Base-by-base conservation (phyloP, 1,284 basidiomycete species). In the Pseudozyma tsukubaensis region DNA sequence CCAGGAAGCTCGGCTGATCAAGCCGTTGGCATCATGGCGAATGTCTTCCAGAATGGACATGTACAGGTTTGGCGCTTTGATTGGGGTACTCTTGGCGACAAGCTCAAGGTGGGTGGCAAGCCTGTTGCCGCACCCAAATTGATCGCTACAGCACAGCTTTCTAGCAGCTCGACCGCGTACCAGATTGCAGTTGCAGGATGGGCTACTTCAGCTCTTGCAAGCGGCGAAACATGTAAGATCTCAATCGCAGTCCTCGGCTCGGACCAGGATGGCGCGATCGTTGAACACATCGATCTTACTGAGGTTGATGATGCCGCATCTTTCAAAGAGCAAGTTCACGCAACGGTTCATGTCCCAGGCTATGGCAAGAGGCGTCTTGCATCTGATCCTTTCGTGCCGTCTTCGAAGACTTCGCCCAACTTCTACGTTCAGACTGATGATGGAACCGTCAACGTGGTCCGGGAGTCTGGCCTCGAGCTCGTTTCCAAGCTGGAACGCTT, bases 51-150 rank as follows among this genome's bases (percentile, higher is more conserved):
- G 2, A 81, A 85, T 32, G 86, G 85, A 0, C 37, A 49, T 6
- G 83, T 92, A 4, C 89, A 92, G 59, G 72, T 94, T 2, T 94
- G 91, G 89, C 86, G 58, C 18, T 58, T 82, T n/a, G 71, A 68
- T n/a, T 81, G 78, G 68, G 76, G 77, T 43, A 34, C 51, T 21
- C 65, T 81, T 9, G 59, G 66, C 19, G 59, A 70, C 11, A 54
- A 57, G 40, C 42, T 65, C n/a, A 59, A 54, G 29, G 59, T 76
- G 16, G 72, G 76, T 7, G 72, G 72, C 1, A 69, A 57, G 37
- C 51, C 63, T 14, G 58, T 76, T 2, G 57, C 76, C 1, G 50
- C 58, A 36, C 76, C 76, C 6, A 45, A 48, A 49, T 40, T 66
- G 21, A 32, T 75, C n/a, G 68, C 59, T 1, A 59, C 58, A 5